These are phyloP conservation scores for Leishmania tarentolae DNA, from an alignment of 208 protist species.

Conservation along the genomic window DNA sequence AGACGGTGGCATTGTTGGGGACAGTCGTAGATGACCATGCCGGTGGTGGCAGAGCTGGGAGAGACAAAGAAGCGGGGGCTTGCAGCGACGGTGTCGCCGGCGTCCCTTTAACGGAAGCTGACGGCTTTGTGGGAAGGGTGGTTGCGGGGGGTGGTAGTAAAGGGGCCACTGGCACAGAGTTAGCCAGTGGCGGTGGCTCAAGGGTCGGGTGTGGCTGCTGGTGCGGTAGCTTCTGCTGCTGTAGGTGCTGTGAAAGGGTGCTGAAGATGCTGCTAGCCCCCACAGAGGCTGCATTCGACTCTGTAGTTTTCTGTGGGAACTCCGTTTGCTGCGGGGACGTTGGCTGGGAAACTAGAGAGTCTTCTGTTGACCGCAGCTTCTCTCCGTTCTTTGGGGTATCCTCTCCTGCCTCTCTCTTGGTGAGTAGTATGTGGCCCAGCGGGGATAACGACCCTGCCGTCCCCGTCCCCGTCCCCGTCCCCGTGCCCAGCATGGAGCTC, in stretches of 20 bases:
- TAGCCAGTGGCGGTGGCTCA: background rate
- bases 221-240: background rate
- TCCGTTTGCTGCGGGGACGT: background rate
- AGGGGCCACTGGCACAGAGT: background rate
- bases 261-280: slow-evolving; percentile 73
- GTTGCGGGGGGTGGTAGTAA: background rate
- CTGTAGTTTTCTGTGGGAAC: slow-evolving; percentile 22
- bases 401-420: too few species aligned
- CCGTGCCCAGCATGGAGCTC: background rate
- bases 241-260: slow-evolving; percentile 82
- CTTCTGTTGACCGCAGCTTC: background rate
- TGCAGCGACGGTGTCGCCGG: background rate
- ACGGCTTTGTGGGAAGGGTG: background rate
- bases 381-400: background rate
- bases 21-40: slow-evolving; percentile 9
- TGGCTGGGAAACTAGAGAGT: background rate
- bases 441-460: background rate
- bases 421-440: background rate
- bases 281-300: slow-evolving; percentile 29
- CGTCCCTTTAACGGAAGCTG: background rate
- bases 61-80: background rate
- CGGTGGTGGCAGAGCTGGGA: slow-evolving; percentile 28
- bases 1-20: background rate
- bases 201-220: background rate
- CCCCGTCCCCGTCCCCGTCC: background rate